Percentiles rank a stretch among this genome's conserved stretches.
phyloP scores from a whole-genome alignment of 139 green algal species.

The Trebouxia sp. region DNA sequence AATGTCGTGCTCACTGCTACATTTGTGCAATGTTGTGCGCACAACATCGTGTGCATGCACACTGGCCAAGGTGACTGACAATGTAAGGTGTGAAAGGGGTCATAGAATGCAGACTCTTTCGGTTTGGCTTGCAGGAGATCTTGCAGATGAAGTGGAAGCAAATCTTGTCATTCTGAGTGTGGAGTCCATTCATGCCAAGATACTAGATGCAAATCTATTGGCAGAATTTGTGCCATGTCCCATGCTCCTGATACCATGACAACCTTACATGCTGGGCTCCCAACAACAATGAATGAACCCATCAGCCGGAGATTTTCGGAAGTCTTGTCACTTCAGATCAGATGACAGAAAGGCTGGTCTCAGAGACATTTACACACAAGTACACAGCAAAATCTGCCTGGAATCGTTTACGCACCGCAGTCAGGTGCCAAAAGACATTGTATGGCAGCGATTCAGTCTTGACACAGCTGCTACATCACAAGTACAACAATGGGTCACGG shows the following conservation, averaged over 20 bases:
- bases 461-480: too few relatives aligned
- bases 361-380: too few relatives aligned
- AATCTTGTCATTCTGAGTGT: slow-evolving; percentile 73
- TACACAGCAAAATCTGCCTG: too few relatives aligned
- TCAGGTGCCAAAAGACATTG: too few relatives aligned
- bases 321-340: neutral
- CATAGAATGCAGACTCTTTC: too few relatives aligned
- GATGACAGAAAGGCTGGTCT: too few relatives aligned
- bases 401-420: too few relatives aligned
- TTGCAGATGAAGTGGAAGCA: slow-evolving; percentile 67
- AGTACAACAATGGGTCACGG: too few relatives aligned
- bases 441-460: too few relatives aligned
- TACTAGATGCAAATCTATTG: slow-evolving; percentile 82
- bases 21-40: neutral
- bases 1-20: neutral
- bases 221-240: slow-evolving; percentile 66
- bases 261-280: too few relatives aligned
- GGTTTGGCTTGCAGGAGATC: slow-evolving; percentile 60
- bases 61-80: neutral
- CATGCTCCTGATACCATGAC: neutral
- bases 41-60: neutral
- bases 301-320: neutral
- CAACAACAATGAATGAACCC: too few relatives aligned
- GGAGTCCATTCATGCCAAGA: slow-evolving; percentile 74
- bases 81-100: neutral